These are phyloP conservation scores for Mortierella antarctica DNA, from an alignment of 192 early-diverging fungal species.

Conservation along the genomic window DNA sequence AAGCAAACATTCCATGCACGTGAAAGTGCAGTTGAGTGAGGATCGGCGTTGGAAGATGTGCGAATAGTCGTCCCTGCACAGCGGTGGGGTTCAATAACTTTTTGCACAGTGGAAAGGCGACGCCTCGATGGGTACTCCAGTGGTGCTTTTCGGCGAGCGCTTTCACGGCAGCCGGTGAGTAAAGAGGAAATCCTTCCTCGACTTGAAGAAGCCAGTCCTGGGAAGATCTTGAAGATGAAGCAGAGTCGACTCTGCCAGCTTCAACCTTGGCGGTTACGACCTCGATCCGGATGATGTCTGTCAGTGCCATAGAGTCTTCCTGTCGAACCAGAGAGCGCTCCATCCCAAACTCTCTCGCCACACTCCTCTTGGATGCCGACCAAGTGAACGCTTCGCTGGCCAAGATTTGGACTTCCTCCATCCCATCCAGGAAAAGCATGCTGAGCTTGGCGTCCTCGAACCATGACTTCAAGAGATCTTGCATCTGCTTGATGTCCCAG, in stretches of 20 bases:
- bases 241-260: not conserved
- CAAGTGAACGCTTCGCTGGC: not conserved
- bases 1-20: slow-evolving; percentile 50
- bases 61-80: slow-evolving; percentile 29
- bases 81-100: not conserved
- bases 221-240: not conserved
- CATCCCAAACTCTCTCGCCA: not conserved
- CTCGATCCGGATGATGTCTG: too few relatives aligned
- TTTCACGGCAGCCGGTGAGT: not conserved
- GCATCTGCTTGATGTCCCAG: not conserved
- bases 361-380: not conserved
- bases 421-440: slow-evolving; percentile 23
- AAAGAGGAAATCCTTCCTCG: not conserved
- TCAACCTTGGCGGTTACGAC: not conserved
- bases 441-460: slow-evolving; percentile 5
- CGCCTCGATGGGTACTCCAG: slow-evolving; percentile 27
- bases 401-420: not conserved
- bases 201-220: slow-evolving; percentile 6
- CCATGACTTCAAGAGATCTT: slow-evolving; percentile 12
- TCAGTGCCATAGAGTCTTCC: too few relatives aligned
- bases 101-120: slow-evolving; percentile 4
- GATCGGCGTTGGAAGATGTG: slow-evolving; percentile 47
- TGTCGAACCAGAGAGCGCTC: too few relatives aligned
- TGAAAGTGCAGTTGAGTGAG: slow-evolving; percentile 37
- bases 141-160: not conserved